Base-by-base conservation (phyloP, 1,284 basidiomycete species). In the Athelia sp. region DNA sequence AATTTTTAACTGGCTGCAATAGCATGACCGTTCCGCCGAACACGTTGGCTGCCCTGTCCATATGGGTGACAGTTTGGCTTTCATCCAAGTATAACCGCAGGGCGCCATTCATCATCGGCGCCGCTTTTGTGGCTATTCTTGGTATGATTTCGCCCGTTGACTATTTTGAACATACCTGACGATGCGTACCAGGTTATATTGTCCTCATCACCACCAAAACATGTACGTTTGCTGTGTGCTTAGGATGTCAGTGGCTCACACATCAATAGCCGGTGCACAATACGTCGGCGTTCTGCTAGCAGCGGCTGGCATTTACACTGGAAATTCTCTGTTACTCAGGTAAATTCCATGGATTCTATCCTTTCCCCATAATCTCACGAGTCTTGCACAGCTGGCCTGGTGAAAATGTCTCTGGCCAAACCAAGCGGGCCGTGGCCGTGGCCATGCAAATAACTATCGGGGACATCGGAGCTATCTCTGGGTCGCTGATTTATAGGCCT, bases 351-450 rank as follows among this genome's bases (percentile, higher is more conserved):
- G 32, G 44, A 19, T n/a, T 40, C 21, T 29, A 22, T 8, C 2
- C 46, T 34, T 45, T 21, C 22, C 9, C 40, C 22, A 31, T 14
- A 15, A 26, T 26, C 35, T 23, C 3, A 47, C 40, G 32, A 18
- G 13, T 22, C 4, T 49, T 22, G 26, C 3, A 13, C 17, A 79
- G 78, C 50, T 83, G 83, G 77, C 82, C 83, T 0, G 72, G 78
- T n/a, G 82, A 86, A 64, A 87, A 87, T 54, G 78, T 86, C n/a
- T 79, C 78, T 8, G 79, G 78, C 2, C 84, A 86, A 57, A 87
- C 83, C 1, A 85, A 86, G 59, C 75, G 84, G 4, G 84, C 83
- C 1, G 73, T 81, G 1, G 79, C 78, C 0, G 72, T 82, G 2
- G 84, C 81, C 1, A 76, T 84, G 74, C 82, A 85, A 60, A 85